Conservation (phyloP, 495 filamentous ascomycete species). For the Cercophora scortea region DNA sequence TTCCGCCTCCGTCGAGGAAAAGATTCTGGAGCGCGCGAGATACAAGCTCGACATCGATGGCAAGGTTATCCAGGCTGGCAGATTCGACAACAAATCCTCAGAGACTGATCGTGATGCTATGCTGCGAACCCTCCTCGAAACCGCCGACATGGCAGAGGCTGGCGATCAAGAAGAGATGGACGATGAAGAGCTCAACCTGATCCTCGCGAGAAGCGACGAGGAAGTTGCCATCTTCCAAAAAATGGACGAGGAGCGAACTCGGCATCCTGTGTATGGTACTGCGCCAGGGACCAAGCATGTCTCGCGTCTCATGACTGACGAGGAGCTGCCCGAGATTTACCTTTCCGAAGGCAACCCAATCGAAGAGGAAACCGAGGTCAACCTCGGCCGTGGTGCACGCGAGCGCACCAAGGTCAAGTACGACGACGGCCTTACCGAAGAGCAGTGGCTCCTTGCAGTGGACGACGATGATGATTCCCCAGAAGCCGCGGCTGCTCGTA, state of each 20-base stretch:
- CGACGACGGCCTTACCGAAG: conserved; percentile 94
- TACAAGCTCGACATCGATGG: conserved; percentile 99
- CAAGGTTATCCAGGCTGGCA: conserved; percentile 98
- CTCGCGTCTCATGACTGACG: conserved; percentile 78
- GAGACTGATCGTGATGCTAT: conserved; percentile 97
- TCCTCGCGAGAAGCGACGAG: conserved; percentile 68
- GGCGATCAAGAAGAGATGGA: conserved; percentile 90
- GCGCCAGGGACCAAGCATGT: conserved; percentile 48
- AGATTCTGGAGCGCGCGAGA: conserved; percentile 93
- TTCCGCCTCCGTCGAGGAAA: conserved; percentile 95
- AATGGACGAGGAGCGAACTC: conserved; percentile 67
- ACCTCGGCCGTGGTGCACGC: conserved; percentile 81
- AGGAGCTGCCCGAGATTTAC: conserved; percentile 90
- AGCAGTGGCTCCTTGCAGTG: conserved; percentile 91
- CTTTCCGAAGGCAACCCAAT: conserved; percentile 76
- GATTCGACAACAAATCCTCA: conserved; percentile 98
- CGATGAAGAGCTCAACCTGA: conserved; percentile 91
- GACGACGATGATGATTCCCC: conserved; percentile 93
- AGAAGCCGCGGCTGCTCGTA: conserved; percentile 86
- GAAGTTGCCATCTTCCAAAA: conserved; percentile 63
- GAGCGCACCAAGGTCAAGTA: conserved; percentile 91
- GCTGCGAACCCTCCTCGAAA: conserved; percentile 83
- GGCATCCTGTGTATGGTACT: conserved; percentile 61
- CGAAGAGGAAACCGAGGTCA: conserved; percentile 68
- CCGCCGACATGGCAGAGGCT: conserved; percentile 77